phyloP scores from a whole-genome alignment of 805 yeast genomes.

The Metschnikowia amazonensis region DNA sequence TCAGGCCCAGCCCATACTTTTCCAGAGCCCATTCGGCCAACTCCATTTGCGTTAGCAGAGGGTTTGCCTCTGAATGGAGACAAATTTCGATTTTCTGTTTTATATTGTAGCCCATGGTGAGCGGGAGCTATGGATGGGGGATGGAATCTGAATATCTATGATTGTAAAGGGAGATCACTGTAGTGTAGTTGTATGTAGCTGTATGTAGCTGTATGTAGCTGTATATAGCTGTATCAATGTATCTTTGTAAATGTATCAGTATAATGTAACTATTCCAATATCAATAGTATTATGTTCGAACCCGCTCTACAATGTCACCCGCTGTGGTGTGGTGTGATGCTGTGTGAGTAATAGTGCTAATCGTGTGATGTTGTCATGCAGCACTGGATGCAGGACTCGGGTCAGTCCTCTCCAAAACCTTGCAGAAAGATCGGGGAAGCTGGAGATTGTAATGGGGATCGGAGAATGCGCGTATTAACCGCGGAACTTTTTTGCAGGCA shows the following conservation, averaged over 20 bases:
- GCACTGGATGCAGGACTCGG: constrained; percentile 1
- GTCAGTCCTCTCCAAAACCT: not conserved
- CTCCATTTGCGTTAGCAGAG: constrained; percentile 64
- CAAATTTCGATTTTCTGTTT: constrained; percentile 66
- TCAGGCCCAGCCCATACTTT: constrained; percentile 47
- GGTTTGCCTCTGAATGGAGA: constrained; percentile 63
- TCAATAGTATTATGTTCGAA: no score
- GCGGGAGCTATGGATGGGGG: not conserved
- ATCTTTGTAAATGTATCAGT: no score
- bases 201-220: no score
- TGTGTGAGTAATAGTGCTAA: not conserved
- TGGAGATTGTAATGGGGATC: not conserved
- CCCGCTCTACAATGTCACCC: no score
- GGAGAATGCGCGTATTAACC: no score
- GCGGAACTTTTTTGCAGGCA: not conserved
- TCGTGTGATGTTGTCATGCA: constrained; percentile 6
- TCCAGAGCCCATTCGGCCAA: constrained; percentile 62
- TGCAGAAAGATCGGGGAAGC: no score
- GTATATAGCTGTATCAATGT: no score
- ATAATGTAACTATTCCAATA: no score
- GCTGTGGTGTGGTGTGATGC: not conserved
- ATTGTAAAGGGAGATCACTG: no score
- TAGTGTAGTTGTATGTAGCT: no score
- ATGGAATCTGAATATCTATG: no score
- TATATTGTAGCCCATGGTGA: constrained; percentile 51